phyloP scores from a whole-genome alignment of 257 asterid species.

The Dorcoceras hygrometricum region DNA sequence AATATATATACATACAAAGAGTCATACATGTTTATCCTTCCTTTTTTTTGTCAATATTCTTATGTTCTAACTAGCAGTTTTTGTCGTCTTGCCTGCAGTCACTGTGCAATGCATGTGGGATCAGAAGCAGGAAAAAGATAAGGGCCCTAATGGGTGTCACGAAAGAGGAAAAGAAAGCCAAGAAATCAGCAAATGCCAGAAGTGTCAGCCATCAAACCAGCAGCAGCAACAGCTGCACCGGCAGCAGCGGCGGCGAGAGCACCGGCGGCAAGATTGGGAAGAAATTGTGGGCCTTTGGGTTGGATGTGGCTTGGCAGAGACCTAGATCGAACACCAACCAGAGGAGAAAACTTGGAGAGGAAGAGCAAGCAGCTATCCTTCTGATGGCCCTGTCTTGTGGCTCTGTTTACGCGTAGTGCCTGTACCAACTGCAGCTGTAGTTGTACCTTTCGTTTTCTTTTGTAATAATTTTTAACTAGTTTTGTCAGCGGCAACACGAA shows the following conservation, averaged over 20 bases:
- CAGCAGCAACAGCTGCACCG: conserved; percentile 40
- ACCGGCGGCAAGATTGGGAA: conserved; percentile 31
- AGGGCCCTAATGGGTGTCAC: conserved; percentile 72
- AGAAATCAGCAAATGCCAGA: conserved; percentile 41
- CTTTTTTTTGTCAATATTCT: neutral
- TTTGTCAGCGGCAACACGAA: neutral
- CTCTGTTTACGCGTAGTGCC: conserved; percentile 67
- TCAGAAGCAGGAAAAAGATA: conserved; percentile 84
- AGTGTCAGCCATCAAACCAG: conserved; percentile 26
- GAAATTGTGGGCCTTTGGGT: conserved; percentile 54
- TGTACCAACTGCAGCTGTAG: conserved; percentile 29
- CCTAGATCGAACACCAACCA: conserved; percentile 68
- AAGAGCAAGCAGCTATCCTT: conserved; percentile 81
- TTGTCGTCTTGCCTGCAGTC: conserved; percentile 55
- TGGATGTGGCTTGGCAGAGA: conserved; percentile 67
- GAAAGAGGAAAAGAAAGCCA: conserved; percentile 66
- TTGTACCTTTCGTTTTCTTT: conserved; percentile 24
- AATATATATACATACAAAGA: neutral
- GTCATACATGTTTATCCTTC: neutral
- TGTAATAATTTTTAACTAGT: conserved; percentile 8
- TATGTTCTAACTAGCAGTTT: neutral
- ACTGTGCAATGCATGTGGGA: conserved; percentile 96
- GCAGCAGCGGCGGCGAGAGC: conserved; percentile 64
- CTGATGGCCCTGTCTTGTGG: conserved; percentile 89
- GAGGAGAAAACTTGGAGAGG: conserved; percentile 78